Evolutionary conservation across 139 green algal genomes (phyloP), one percentile per base, ranked within the genome.

Genomic region (Picochlorum sp.): DNA sequence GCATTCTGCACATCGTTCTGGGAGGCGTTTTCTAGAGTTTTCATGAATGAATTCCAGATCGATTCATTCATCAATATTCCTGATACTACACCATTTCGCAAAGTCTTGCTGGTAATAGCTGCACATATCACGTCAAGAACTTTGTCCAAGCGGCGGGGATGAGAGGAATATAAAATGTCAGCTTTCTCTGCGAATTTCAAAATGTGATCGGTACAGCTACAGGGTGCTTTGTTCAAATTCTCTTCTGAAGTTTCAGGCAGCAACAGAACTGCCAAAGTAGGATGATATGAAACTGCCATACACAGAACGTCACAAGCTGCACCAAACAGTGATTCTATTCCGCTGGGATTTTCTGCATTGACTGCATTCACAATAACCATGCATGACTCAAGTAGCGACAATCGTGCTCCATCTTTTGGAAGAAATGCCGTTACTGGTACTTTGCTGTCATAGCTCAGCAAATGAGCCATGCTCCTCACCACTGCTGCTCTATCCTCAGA

Each of bases 221-320:
- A 54, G 47, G 47, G n/a, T 23, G 58, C 8, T 24, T 50, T 45
- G 14, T 5, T 24, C 9, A 44, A 7, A 41, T 56, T 58, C 44
- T 83, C 63, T 24, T 88, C 64, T 1, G 26, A 38, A 2, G 60
- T 76, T 13, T 78, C 80, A 58, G 82, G 84, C 23, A 86, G 56
- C 18, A 90, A 58, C 0, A 66, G 50, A 23, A 87, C 80, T 21
- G 84, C 62, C 7, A 90, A 62, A 16, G 72, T 71, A 2, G 71
- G 56, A 57, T 80, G 73, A 54, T 51, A 44, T 23, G 26, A 30
- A 20, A 80, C 71, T 3, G 79, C 76, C 1, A 60, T 56, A n/a
- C 65, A 54, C 26, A 85, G 65, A 46, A 82, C 51, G 9, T 75
- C 69, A 13, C 72, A 79, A 11, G 71, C 75, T 3, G 78, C 61